A percentile compares a stretch with the other conserved stretches of the same genome.
phyloP scores from a whole-genome alignment of 352 stramenopile genomes.

The Phytophthora litchii region DNA sequence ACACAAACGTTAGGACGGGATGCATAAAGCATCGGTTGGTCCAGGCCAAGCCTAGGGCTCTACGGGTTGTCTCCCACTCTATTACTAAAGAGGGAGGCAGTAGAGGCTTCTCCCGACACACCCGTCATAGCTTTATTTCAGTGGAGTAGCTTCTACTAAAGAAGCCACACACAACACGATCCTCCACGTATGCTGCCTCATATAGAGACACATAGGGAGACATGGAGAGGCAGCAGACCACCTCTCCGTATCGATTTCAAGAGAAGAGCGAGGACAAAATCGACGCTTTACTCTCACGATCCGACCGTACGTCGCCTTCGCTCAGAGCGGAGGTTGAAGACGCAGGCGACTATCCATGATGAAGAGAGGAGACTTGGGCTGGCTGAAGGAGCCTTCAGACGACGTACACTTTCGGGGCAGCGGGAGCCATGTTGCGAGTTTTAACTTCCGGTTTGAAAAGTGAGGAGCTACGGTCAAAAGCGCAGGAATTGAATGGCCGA shows the following conservation, averaged over 20 bases:
- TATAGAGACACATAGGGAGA: conserved; percentile 75
- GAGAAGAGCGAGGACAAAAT: conserved; percentile 57
- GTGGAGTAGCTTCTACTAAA: conserved; percentile 60
- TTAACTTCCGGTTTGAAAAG: conserved; percentile 92
- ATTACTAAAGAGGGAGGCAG: conserved; percentile 4
- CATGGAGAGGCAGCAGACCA: conserved; percentile 32
- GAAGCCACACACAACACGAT: conserved; percentile 81
- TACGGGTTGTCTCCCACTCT: not conserved
- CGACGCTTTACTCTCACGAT: conserved; percentile 85
- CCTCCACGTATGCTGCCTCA: conserved; percentile 75
- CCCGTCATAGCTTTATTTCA: conserved; percentile 90
- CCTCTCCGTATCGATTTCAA: conserved; percentile 83
- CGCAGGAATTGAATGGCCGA: conserved; percentile 43
- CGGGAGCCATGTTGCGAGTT: conserved; percentile 74
- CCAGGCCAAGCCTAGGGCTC: conserved; percentile 3
- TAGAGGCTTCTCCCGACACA: conserved; percentile 50
- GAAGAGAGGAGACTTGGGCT: conserved; percentile 7
- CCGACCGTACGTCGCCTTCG: conserved; percentile 54
- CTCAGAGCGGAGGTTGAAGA: conserved; percentile 10
- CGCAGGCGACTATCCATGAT: conserved; percentile 71
- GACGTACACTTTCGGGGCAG: conserved; percentile 86
- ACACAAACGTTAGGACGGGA: conserved; percentile 71
- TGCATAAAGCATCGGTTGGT: conserved; percentile 49
- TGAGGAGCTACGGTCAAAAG: conserved; percentile 29
- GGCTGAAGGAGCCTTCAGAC: conserved; percentile 11